Conservation (phyloP, 139 green algal species). For the Tetradesmus lagerheimii region DNA sequence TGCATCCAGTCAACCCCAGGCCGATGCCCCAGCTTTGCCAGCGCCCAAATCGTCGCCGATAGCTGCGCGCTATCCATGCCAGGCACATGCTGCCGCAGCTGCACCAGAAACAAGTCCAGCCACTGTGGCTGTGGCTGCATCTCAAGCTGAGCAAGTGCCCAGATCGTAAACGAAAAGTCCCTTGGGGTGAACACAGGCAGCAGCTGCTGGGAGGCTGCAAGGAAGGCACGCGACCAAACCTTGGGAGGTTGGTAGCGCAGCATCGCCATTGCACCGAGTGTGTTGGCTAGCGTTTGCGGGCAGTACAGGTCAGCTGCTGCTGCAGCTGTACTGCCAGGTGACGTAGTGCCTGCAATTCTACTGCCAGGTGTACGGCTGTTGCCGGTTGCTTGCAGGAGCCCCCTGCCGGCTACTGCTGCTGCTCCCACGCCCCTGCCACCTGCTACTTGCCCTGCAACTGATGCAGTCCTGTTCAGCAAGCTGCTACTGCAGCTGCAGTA, state of each 20-base stretch:
- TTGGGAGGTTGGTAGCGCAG: slow-evolving; percentile 16
- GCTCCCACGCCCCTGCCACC: not conserved
- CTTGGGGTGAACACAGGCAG: slow-evolving; percentile 40
- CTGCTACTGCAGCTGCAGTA: not conserved
- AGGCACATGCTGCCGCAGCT: slow-evolving; percentile 22
- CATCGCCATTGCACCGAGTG: slow-evolving; percentile 26
- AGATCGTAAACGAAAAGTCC: slow-evolving; percentile 56
- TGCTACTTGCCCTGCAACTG: not conserved
- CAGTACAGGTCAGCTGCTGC: not conserved
- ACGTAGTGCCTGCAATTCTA: not conserved
- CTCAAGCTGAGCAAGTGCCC: slow-evolving; percentile 45
- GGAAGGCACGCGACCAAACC: slow-evolving; percentile 4
- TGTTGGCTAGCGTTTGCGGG: slow-evolving; percentile 30
- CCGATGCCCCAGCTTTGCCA: slow-evolving; percentile 44
- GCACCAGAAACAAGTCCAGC: slow-evolving; percentile 41
- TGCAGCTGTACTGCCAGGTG: not conserved
- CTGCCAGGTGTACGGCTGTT: not conserved
- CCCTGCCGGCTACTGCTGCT: not conserved
- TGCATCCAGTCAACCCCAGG: slow-evolving; percentile 26
- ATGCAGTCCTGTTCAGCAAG: not conserved
- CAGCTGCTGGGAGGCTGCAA: not conserved
- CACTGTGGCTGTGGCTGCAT: slow-evolving; percentile 13
- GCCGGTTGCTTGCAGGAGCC: not conserved
- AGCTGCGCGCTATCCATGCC: slow-evolving; percentile 47
- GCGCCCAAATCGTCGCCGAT: slow-evolving; percentile 50